Conservation (phyloP, 2,329 filamentous ascomycete species). For the Talaromyces sp. region DNA sequence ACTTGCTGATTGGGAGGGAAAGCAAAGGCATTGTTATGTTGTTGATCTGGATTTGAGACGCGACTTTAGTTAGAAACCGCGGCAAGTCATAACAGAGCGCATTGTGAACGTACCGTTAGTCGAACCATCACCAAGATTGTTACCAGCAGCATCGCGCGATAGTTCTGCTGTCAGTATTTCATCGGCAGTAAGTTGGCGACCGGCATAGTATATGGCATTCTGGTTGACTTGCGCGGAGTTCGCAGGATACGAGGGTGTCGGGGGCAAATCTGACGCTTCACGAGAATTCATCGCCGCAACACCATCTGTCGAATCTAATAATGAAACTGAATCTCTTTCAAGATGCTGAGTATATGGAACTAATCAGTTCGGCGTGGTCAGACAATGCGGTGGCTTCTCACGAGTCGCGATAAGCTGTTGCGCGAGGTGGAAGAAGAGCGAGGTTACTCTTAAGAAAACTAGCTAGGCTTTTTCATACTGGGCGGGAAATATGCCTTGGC, state of each 20-base stretch:
- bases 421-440: constrained; percentile 28
- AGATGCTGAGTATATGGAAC: neutral
- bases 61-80: constrained; percentile 41
- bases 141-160: constrained; percentile 46
- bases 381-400: neutral
- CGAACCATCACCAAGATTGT: constrained; percentile 43
- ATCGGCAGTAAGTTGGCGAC: constrained; percentile 48
- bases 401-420: constrained; percentile 24
- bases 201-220: constrained; percentile 46
- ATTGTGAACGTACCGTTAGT: constrained; percentile 39
- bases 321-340: neutral
- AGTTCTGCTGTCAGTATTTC: constrained; percentile 50
- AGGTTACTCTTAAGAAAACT: constrained; percentile 34
- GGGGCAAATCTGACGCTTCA: constrained; percentile 45
- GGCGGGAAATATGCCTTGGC: constrained; percentile 18
- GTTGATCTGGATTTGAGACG: constrained; percentile 39
- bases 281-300: constrained; percentile 39
- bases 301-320: constrained; percentile 18
- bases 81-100: constrained; percentile 38
- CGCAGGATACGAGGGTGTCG: constrained; percentile 45
- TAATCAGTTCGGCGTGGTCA: neutral
- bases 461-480: constrained; percentile 25
- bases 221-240: constrained; percentile 47
- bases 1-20: constrained; percentile 47
- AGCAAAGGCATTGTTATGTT: constrained; percentile 43